Conservation (phyloP, 176 grass and related monocot genomes). For the Musa troglodytarum region DNA sequence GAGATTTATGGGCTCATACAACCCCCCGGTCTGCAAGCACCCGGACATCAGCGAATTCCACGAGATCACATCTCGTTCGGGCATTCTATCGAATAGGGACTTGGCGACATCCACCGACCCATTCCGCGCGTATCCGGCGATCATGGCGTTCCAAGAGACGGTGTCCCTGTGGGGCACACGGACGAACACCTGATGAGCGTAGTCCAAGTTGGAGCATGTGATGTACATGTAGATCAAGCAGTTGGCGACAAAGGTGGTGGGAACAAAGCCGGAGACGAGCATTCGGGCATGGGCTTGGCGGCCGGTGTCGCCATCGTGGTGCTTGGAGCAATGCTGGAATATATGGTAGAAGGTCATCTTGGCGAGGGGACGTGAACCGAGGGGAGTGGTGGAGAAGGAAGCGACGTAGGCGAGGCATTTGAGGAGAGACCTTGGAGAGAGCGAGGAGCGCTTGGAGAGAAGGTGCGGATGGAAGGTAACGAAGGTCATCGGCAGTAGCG, state of each 20-base stretch:
- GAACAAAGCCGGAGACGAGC: conserved; percentile 46
- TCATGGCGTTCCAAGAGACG: conserved; percentile 72
- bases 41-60: conserved; percentile 59
- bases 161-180: conserved; percentile 37
- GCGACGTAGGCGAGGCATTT: not conserved
- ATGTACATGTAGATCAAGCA: conserved; percentile 72
- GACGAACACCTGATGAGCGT: conserved; percentile 48
- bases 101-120: conserved; percentile 20
- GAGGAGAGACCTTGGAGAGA: not conserved
- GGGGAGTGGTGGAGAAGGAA: not conserved
- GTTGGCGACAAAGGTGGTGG: conserved; percentile 58
- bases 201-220: conserved; percentile 24
- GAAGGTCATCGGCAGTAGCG: not conserved
- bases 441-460: not conserved
- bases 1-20: conserved; percentile 27
- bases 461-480: not conserved
- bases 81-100: conserved; percentile 43
- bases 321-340: conserved; percentile 47
- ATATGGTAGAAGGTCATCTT: conserved; percentile 47
- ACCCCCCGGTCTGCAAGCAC: conserved; percentile 30
- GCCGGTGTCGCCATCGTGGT: conserved; percentile 29
- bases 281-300: conserved; percentile 47
- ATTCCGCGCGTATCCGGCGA: conserved; percentile 28
- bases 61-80: conserved; percentile 48
- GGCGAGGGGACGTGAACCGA: conserved; percentile 1